Conservation (phyloP, 1,139 yeast genomes). For the Entelexis paramagnoliae region DNA sequence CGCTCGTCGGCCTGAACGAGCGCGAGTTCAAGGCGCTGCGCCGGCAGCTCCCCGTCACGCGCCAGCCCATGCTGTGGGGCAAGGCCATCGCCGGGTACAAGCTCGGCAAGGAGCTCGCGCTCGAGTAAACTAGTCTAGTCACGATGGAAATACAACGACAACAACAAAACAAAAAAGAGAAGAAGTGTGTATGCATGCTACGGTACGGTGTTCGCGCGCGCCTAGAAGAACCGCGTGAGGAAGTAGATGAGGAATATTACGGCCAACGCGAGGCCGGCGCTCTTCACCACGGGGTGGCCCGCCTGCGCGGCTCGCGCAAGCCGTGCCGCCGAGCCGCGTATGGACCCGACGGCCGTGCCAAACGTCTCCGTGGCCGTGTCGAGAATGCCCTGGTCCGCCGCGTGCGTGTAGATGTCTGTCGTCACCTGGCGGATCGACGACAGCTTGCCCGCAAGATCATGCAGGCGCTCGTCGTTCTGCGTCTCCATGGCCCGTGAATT, state of each 20-base stretch:
- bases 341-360: slow-evolving; percentile 47
- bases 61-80: slow-evolving; percentile 92
- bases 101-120: slow-evolving; percentile 43
- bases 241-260: slow-evolving; percentile 60
- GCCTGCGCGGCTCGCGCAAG: slow-evolving; percentile 50
- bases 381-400: slow-evolving; percentile 48
- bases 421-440: slow-evolving; percentile 53
- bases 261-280: slow-evolving; percentile 49
- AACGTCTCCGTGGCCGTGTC: slow-evolving; percentile 42
- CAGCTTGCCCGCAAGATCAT: slow-evolving; percentile 50
- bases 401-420: slow-evolving; percentile 52
- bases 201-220: no score
- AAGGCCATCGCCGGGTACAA: slow-evolving; percentile 82
- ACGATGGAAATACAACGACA: no score
- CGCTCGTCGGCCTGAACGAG: slow-evolving; percentile 68
- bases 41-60: slow-evolving; percentile 83
- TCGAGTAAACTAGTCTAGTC: no score
- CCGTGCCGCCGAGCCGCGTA: slow-evolving; percentile 57
- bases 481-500: slow-evolving; percentile 24
- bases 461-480: slow-evolving; percentile 50
- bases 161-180: no score
- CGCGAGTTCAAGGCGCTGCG: slow-evolving; percentile 71
- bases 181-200: no score
- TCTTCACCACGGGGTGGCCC: slow-evolving; percentile 49
- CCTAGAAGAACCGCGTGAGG: slow-evolving; percentile 43